A percentile compares a stretch with the other conserved stretches of the same genome.
Conservation (phyloP, 2,329 filamentous ascomycete genomes). For the Neoascochyta sp. region DNA sequence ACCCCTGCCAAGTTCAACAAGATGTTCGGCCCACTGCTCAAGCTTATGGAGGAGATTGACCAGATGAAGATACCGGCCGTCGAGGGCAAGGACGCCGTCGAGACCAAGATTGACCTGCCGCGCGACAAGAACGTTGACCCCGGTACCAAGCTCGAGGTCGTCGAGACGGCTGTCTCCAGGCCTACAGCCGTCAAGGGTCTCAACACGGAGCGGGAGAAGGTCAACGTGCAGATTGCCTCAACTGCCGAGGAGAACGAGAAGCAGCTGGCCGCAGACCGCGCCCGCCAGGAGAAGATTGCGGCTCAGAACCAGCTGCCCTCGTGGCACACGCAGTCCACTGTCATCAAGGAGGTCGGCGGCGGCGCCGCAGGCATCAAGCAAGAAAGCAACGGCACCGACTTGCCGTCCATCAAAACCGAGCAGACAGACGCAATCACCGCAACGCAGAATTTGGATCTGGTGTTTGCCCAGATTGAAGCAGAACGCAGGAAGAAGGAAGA, state of each 20-base stretch:
- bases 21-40: constrained; percentile 74
- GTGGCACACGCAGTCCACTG: constrained; percentile 70
- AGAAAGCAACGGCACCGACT: constrained; percentile 38
- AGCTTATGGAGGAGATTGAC: constrained; percentile 73
- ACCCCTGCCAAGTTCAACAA: constrained; percentile 58
- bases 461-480: constrained; percentile 63
- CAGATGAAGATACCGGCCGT: constrained; percentile 68
- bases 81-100: constrained; percentile 66
- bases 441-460: constrained; percentile 59
- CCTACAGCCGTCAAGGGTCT: constrained; percentile 69
- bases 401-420: constrained; percentile 38
- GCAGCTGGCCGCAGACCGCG: constrained; percentile 61
- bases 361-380: constrained; percentile 33
- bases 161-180: constrained; percentile 52
- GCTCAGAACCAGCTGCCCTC: constrained; percentile 66
- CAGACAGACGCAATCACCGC: constrained; percentile 50
- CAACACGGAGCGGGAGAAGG: constrained; percentile 62
- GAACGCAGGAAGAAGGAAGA: constrained; percentile 50
- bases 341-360: constrained; percentile 45
- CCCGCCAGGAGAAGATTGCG: constrained; percentile 62
- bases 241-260: constrained; percentile 63
- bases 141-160: constrained; percentile 56
- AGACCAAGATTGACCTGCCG: constrained; percentile 60
- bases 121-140: constrained; percentile 65
- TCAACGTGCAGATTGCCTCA: constrained; percentile 66